Conservation (phyloP, 1,284 basidiomycete genomes). For the Marasmius sp. region DNA sequence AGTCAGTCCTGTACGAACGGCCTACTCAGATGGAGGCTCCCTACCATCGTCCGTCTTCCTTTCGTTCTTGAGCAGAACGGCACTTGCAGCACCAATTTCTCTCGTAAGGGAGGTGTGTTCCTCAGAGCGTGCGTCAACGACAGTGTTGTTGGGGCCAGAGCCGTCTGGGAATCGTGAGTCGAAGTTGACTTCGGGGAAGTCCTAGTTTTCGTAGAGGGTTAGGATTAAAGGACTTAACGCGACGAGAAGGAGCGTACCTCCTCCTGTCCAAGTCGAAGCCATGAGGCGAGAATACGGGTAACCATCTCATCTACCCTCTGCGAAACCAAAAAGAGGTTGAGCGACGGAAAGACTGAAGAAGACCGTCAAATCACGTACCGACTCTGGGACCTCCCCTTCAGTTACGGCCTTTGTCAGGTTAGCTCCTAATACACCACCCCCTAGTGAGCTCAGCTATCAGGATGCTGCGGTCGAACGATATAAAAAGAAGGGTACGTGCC, state of each 20-base stretch:
- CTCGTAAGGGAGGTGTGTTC: constrained; percentile 54
- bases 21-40: neutral
- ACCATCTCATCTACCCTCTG: constrained; percentile 69
- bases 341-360: constrained; percentile 19
- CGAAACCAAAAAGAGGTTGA: constrained; percentile 25
- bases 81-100: constrained; percentile 68
- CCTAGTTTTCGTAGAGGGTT: constrained; percentile 27
- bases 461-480: neutral
- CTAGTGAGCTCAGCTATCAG: constrained; percentile 17
- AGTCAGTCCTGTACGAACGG: neutral
- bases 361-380: constrained; percentile 36
- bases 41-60: constrained; percentile 31
- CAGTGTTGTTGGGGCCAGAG: constrained; percentile 43
- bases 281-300: constrained; percentile 60
- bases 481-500: constrained; percentile 21
- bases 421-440: constrained; percentile 34
- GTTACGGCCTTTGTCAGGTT: constrained; percentile 35
- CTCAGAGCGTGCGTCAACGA: constrained; percentile 58
- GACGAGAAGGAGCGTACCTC: constrained; percentile 8
- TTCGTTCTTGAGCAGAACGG: constrained; percentile 79
- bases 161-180: constrained; percentile 48
- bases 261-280: constrained; percentile 57
- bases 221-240: constrained; percentile 9
- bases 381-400: constrained; percentile 41
- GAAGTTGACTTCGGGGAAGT: constrained; percentile 55